A percentile compares a stretch with the other conserved stretches of the same genome.
These are phyloP conservation scores for Linnemannia zychae DNA, from an alignment of 192 early-diverging fungal genomes.

Conservation along the genomic window DNA sequence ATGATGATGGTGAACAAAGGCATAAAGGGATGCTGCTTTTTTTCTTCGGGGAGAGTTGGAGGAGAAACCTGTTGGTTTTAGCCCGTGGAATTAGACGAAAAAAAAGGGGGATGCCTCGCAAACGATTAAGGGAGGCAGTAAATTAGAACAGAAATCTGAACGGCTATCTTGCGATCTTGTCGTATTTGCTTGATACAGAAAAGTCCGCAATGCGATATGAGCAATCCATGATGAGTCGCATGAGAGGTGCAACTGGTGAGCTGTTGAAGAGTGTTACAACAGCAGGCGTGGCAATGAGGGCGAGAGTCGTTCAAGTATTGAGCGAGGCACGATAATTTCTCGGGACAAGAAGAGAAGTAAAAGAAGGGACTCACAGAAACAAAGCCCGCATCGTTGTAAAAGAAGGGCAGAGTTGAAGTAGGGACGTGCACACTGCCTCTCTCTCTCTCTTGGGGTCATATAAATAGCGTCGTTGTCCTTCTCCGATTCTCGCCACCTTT, in stretches of 20 bases:
- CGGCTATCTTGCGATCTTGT: too few relatives aligned
- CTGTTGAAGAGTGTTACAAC: not conserved
- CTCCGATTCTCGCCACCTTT: not conserved
- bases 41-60: not conserved
- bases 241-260: not conserved
- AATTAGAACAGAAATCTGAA: too few relatives aligned
- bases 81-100: not conserved
- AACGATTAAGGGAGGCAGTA: too few relatives aligned
- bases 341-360: constrained; percentile 2
- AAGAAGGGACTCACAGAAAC: not conserved
- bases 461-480: not conserved
- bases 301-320: not conserved
- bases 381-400: not conserved
- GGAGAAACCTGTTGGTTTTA: not conserved
- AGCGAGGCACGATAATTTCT: constrained; percentile 27
- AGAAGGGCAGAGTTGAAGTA: not conserved
- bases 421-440: constrained; percentile 26
- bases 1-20: not conserved
- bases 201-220: not conserved
- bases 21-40: not conserved
- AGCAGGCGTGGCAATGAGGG: not conserved
- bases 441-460: too few relatives aligned
- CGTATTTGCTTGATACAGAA: too few relatives aligned
- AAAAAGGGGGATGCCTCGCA: not conserved
- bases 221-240: constrained; percentile 3